Percentiles rank a stretch among this genome's conserved stretches.
Evolutionary conservation across 331 rosid species (phyloP).

Genomic region (Dryas integrifolia): DNA sequence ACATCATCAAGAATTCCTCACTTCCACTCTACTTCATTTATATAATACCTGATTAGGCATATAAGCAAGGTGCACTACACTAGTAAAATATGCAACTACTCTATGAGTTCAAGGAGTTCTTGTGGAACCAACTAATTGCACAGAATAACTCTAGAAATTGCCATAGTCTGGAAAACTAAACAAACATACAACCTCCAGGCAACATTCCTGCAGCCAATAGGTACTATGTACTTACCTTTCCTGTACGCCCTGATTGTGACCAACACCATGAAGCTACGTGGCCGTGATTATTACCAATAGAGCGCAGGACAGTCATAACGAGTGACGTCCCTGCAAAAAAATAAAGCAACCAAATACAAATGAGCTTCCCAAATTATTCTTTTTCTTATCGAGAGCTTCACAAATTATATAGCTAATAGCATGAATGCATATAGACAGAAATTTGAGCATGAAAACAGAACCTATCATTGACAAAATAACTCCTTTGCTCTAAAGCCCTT

Average conservation of each 20-base stretch:
- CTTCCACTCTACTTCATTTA: conserved; percentile 12
- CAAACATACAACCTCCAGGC: conserved; percentile 2
- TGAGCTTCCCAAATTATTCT: conserved; percentile 15
- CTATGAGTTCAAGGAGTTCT: neutral
- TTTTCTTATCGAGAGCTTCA: too few species aligned
- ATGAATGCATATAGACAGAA: neutral
- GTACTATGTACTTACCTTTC: conserved; percentile 61
- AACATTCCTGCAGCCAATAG: conserved; percentile 15
- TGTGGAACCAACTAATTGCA: conserved; percentile 1
- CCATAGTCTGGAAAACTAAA: neutral
- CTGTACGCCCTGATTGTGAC: conserved; percentile 74
- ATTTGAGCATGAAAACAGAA: neutral
- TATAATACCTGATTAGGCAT: neutral
- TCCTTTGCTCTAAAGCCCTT: neutral
- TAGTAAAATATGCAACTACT: neutral
- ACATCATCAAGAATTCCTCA: conserved; percentile 6
- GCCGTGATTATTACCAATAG: conserved; percentile 81
- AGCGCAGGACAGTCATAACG: conserved; percentile 79
- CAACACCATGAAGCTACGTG: conserved; percentile 82
- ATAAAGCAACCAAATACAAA: conserved; percentile 18
- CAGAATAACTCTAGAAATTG: neutral
- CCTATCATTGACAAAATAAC: neutral
- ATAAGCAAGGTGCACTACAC: neutral
- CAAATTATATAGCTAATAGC: conserved; percentile 11
- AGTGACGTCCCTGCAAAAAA: conserved; percentile 67